Base-by-base conservation (phyloP, 176 grass and related monocot genomes). In the Triticum urartu region DNA sequence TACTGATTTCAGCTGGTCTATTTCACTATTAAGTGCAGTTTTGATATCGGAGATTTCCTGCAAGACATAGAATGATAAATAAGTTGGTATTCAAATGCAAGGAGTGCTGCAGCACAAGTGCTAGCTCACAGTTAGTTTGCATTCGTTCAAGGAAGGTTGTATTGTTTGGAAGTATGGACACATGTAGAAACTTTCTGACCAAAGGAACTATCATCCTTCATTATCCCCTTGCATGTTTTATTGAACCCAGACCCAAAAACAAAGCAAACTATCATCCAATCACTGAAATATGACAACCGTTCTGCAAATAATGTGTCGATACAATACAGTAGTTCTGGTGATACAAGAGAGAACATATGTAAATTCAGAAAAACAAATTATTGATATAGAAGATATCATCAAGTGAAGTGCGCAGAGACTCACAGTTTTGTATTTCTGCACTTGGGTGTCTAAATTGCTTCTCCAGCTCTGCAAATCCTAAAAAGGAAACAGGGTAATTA, bases 401-500 rank as follows among this genome's bases (percentile, higher is more conserved):
- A 81, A 76, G 1, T 79, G 17, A 82, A 68, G 47, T n/a, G 12
- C 11, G 6, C 18, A 78, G 3, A 72, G 89, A 94, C 90, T 88
- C 71, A 99, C 94, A 83, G 84, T 88, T 93, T 94, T 95, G 85
- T 99, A 99, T 74, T 93, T 99, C 34, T 86, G 91, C 71, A 99
- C 97, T 86, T 99, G 92, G 18, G 94, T 96, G 56, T 96, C 94
- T 75, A 99, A 84, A 89, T 89, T 96, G 54, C 25, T 81, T 79
- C 94, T 99, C 97, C 97, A 99, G 74, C 42, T 96, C 72, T 91
- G 92, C 78, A 99, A 89, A 92, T 99, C 94, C 97, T 99, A 79
- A 82, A 88, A 58, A 82, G 3, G 14, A 11, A 61, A 61, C 3
- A 15, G 30, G 6, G 58, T 11, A 58, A 72, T 79, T 72, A 61